Percentiles rank a stretch among this genome's conserved stretches.
Evolutionary conservation across 2,329 filamentous ascomycete species (phyloP).

Genomic region (Paracoccidioides lutzii): DNA sequence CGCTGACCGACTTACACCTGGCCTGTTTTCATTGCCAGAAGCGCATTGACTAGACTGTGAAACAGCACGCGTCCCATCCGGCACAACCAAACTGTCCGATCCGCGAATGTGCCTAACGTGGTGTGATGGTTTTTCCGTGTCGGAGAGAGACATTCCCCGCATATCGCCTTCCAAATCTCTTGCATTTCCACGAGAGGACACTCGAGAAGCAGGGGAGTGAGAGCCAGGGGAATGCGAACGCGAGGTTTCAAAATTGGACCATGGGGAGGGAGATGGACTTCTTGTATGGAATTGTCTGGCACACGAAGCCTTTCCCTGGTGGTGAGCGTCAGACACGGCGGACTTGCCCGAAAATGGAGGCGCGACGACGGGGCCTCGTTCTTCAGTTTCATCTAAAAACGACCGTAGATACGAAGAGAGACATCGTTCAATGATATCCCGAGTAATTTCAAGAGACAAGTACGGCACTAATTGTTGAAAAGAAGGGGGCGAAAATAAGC

Average conservation of each 20-base stretch:
- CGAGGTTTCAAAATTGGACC: background rate
- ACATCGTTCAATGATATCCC: slow-evolving; percentile 43
- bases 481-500: too few relatives aligned
- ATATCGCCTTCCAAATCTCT: background rate
- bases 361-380: slow-evolving; percentile 7
- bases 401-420: slow-evolving; percentile 38
- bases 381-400: slow-evolving; percentile 20
- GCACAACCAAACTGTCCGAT: background rate
- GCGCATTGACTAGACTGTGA: slow-evolving; percentile 10
- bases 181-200: background rate
- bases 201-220: slow-evolving; percentile 3
- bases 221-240: background rate
- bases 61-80: background rate
- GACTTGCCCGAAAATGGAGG: slow-evolving; percentile 14
- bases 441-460: slow-evolving; percentile 50
- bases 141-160: background rate
- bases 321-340: slow-evolving; percentile 7
- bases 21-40: slow-evolving; percentile 5
- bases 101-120: background rate
- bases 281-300: background rate
- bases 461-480: slow-evolving; percentile 5
- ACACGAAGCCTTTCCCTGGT: slow-evolving; percentile 3
- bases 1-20: slow-evolving; percentile 29
- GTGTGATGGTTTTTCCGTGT: background rate
- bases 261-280: background rate